Evolutionary conservation across 257 asterid species (phyloP).

Genomic region (Lycium barbarum): DNA sequence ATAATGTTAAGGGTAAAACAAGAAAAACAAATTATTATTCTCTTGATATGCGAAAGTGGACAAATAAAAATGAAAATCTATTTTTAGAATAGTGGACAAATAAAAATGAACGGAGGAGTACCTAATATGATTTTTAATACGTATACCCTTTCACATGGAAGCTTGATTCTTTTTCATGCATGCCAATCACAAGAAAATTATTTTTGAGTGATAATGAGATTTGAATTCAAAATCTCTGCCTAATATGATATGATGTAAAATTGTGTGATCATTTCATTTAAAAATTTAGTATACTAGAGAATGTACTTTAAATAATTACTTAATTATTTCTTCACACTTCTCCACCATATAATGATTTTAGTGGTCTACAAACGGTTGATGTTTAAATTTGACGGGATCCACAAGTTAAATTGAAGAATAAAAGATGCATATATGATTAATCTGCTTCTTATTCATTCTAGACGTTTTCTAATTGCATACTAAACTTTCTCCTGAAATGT

Average conservation of each 20-base stretch:
- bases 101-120: neutral
- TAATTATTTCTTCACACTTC: neutral
- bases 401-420: neutral
- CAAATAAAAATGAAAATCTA: neutral
- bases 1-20: no score
- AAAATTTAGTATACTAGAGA: neutral
- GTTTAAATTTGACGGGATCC: neutral
- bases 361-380: no score
- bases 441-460: neutral
- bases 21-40: no score
- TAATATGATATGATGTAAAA: neutral
- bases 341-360: no score
- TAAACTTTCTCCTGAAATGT: neutral
- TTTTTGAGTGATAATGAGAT: no score
- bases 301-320: neutral
- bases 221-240: no score
- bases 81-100: neutral
- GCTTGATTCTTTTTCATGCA: no score
- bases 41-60: no score
- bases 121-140: no score
- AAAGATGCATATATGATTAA: neutral
- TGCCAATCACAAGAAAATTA: no score
- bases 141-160: no score
- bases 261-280: neutral
- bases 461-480: neutral